Percentiles rank a stretch among this genome's conserved stretches.
Evolutionary conservation across 148 eudicot genomes (phyloP).

Genomic region (Diospyros kaki): DNA sequence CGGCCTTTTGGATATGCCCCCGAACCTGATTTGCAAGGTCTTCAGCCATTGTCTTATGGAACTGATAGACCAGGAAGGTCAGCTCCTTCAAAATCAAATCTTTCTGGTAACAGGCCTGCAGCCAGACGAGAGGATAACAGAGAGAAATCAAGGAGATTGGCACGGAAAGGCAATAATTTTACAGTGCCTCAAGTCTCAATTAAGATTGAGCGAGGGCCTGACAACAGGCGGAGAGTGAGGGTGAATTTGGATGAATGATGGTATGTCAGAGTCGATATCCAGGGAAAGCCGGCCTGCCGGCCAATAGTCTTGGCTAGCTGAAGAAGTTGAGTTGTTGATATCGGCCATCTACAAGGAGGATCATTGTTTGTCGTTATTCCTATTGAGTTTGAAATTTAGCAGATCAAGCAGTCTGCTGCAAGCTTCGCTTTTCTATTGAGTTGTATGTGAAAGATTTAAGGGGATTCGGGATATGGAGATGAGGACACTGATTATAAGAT

Average conservation of each 20-base stretch:
- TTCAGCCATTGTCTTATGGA: constrained; percentile 36
- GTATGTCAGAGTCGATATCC: not conserved
- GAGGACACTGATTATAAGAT: not conserved
- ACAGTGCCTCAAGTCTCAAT: constrained; percentile 18
- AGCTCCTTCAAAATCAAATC: constrained; percentile 18
- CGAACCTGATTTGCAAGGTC: constrained; percentile 51
- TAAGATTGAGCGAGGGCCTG: constrained; percentile 21
- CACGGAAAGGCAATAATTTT: constrained; percentile 7
- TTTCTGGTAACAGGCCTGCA: constrained; percentile 7
- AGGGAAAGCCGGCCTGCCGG: not conserved
- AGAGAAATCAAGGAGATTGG: constrained; percentile 16
- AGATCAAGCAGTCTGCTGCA: not conserved
- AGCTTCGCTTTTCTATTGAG: not conserved
- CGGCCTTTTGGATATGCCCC: constrained; percentile 36
- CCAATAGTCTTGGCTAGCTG: not conserved
- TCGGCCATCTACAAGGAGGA: not conserved
- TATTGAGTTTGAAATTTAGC: not conserved
- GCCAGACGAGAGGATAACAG: constrained; percentile 16
- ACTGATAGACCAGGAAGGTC: constrained; percentile 13
- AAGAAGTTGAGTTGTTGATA: not conserved
- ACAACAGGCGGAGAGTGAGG: constrained; percentile 23
- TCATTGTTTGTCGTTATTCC: not conserved
- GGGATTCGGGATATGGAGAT: not conserved
- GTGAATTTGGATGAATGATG: constrained; percentile 14
- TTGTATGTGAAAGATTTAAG: not conserved